A percentile compares a stretch with the other conserved stretches of the same genome.
phyloP scores from a whole-genome alignment of 257 asterid species.

The Plantago elongata region DNA sequence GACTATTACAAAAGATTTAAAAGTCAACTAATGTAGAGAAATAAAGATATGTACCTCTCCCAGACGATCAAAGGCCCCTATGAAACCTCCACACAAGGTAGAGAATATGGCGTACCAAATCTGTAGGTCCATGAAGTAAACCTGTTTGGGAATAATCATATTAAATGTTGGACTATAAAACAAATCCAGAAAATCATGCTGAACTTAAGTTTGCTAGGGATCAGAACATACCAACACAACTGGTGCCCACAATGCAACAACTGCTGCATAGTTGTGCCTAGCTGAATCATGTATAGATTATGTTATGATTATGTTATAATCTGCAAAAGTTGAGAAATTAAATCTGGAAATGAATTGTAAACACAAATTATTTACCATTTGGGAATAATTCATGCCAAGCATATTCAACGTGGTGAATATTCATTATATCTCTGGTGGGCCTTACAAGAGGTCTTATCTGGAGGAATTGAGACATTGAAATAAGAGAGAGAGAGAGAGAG shows the following conservation, averaged over 20 bases:
- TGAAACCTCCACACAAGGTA: conserved; percentile 81
- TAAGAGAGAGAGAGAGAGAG: conserved; percentile 21
- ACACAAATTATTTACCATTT: conserved; percentile 41
- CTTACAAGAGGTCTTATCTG: conserved; percentile 86
- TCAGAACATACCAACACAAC: conserved; percentile 62
- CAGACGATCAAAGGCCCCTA: conserved; percentile 93
- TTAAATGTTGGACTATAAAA: conserved; percentile 14
- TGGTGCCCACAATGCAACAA: conserved; percentile 78
- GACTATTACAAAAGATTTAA: neutral
- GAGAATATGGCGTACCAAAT: conserved; percentile 91
- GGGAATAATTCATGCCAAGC: conserved; percentile 98
- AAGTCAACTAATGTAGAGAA: conserved; percentile 1
- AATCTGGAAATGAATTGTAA: conserved; percentile 8
- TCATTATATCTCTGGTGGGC: conserved; percentile 82
- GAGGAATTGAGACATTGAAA: conserved; percentile 22
- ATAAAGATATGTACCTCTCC: conserved; percentile 63
- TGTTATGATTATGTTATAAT: conserved; percentile 22
- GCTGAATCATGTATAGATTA: conserved; percentile 44
- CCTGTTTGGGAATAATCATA: conserved; percentile 44
- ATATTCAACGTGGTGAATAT: conserved; percentile 58
- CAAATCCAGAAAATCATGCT: neutral
- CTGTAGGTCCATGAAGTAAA: conserved; percentile 95
- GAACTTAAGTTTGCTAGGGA: conserved; percentile 18
- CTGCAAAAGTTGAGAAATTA: conserved; percentile 15
- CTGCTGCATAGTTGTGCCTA: conserved; percentile 60